Evolutionary conservation across 768 basidiomycete genomes (phyloP).

Genomic region (Boletus reticuloceps): DNA sequence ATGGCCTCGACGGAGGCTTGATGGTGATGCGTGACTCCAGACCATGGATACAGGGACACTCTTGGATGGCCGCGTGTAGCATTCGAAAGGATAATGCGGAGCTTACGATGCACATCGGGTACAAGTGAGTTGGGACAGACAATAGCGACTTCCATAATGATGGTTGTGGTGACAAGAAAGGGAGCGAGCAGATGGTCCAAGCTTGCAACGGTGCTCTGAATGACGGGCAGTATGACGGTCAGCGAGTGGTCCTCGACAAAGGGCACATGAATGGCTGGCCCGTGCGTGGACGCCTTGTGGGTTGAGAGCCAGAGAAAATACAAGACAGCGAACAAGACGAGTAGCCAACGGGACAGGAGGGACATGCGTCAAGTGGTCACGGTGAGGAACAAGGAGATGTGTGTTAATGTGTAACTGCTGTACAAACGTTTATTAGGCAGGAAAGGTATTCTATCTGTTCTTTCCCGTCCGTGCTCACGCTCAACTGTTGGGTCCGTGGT

Average conservation of each 20-base stretch:
- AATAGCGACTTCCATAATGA: constrained; percentile 46
- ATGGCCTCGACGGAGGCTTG: constrained; percentile 36
- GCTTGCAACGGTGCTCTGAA: constrained; percentile 30
- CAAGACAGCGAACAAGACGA: not conserved
- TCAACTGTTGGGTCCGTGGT: no score
- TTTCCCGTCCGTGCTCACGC: no score
- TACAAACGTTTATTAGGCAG: no score
- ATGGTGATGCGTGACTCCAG: constrained; percentile 16
- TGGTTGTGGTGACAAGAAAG: constrained; percentile 35
- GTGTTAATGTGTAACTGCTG: no score
- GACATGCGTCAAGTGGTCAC: not conserved
- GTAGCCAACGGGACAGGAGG: not conserved
- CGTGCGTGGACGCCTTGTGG: not conserved
- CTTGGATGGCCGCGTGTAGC: constrained; percentile 38
- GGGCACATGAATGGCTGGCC: not conserved
- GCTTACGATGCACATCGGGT: constrained; percentile 31
- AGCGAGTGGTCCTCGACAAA: constrained; percentile 33
- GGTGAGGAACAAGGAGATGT: no score
- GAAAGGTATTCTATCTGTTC: no score
- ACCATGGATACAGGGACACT: constrained; percentile 38
- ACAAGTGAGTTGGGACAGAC: constrained; percentile 41
- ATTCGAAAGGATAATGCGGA: constrained; percentile 35
- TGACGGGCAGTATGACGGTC: constrained; percentile 50
- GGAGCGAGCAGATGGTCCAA: constrained; percentile 37
- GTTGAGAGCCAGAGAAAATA: constrained; percentile 13